Base-by-base conservation (phyloP, 306 rosid species). In the Medicago ruthenica region DNA sequence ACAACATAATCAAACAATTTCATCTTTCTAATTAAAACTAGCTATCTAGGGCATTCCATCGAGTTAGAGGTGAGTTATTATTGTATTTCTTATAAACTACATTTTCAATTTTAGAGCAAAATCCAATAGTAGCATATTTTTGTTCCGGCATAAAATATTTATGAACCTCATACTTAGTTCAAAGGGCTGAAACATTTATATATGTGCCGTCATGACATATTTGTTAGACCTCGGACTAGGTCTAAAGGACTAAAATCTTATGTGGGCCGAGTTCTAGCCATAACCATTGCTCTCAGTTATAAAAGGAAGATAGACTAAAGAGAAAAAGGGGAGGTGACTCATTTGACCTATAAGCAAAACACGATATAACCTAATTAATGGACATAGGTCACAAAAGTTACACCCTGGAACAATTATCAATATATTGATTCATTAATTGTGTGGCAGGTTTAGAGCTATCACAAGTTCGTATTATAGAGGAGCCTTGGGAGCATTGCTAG, bases 401-500 rank as follows among this genome's bases (percentile, higher is more conserved):
- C 27, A 24, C 27, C 27, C 1, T 24, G 27, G 2, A 2, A 24
- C 1, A 24, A 24, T 24, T 24, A 1, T 2, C 27, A 24, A 24
- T 24, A 24, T 24, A 53, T 54, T 8, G 1, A 54, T 18, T 54
- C 3, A 16, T 54, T 17, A 54, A 8, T 17, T 22, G 21, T 31
- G 77, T 69, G 41, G 64, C 86, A 95, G 98, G 80, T 95, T 92
- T 58, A 90, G 97, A 70, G 99, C 99, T 3, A 95, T 95, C 65
- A 95, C 99, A 7, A 92, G 97, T 55, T 92, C 99, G 8, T 95
- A 95, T 54, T 95, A 95, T 76, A 57, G 98, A 14, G 99, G 99
- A 67, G 99, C 99, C 3, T 68, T 87, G 0, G 99, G 99, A 15
- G 96, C 97, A 42, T 36, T 95, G 63, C 80, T 95, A 21, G 93